A percentile compares a stretch with the other conserved stretches of the same genome.
Conservation (phyloP, 495 filamentous ascomycete species). For the Aspergillus haitiensis region DNA sequence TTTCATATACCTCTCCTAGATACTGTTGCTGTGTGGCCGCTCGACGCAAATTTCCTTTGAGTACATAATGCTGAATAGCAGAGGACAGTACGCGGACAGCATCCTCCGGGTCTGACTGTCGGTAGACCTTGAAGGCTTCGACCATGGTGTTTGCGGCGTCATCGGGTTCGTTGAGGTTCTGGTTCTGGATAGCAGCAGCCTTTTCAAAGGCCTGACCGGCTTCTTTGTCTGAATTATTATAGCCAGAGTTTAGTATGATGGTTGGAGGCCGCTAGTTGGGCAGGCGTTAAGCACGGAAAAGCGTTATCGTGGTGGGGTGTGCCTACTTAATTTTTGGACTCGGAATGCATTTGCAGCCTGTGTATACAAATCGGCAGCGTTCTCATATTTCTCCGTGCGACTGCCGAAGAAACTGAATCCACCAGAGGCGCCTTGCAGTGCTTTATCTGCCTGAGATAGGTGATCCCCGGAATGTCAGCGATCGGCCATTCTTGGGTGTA, state of each 20-base stretch:
- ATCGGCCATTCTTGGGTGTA: conserved; percentile 29
- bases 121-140: conserved; percentile 83
- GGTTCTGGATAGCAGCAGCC: conserved; percentile 70
- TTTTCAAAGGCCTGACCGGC: conserved; percentile 78
- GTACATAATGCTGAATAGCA: conserved; percentile 76
- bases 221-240: conserved; percentile 60
- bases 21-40: conserved; percentile 87
- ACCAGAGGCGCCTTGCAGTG: conserved; percentile 62
- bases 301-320: conserved; percentile 11
- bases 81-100: conserved; percentile 70
- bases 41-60: conserved; percentile 82
- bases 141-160: conserved; percentile 79
- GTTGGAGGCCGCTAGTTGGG: not conserved
- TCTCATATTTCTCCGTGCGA: conserved; percentile 78
- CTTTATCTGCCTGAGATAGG: conserved; percentile 71
- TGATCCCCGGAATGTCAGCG: conserved; percentile 30
- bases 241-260: not conserved
- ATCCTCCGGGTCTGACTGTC: conserved; percentile 74
- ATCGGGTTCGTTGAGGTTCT: conserved; percentile 81
- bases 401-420: conserved; percentile 79
- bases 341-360: conserved; percentile 82
- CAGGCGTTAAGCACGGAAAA: not conserved
- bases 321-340: conserved; percentile 66
- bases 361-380: conserved; percentile 76
- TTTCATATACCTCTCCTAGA: conserved; percentile 78